Conservation (phyloP, 345 rosid species). For the Pistacia integerrima region DNA sequence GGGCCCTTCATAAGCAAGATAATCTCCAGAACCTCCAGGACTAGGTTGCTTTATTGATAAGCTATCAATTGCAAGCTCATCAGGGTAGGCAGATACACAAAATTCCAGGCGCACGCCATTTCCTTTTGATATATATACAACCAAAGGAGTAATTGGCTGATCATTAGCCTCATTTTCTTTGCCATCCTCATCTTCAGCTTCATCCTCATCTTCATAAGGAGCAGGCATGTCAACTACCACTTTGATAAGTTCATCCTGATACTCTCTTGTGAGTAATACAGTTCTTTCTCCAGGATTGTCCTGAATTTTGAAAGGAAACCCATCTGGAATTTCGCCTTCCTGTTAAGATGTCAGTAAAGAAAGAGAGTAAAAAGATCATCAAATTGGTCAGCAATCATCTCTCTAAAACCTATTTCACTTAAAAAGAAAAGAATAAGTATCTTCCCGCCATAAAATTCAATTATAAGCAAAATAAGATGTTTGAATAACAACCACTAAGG, state of each 20-base stretch:
- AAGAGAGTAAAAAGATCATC: neutral
- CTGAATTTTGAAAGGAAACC: conserved; percentile 54
- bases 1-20: conserved; percentile 69
- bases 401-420: neutral
- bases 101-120: conserved; percentile 49
- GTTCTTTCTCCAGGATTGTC: conserved; percentile 65
- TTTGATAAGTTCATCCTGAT: conserved; percentile 47
- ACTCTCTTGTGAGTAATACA: conserved; percentile 39
- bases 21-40: conserved; percentile 32
- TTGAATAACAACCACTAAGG: neutral
- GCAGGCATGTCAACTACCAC: conserved; percentile 52
- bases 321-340: conserved; percentile 40
- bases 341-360: neutral
- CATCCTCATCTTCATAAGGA: conserved; percentile 16
- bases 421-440: neutral
- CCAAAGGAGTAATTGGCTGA: conserved; percentile 44
- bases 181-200: conserved; percentile 29
- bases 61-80: conserved; percentile 59
- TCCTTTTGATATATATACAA: conserved; percentile 48
- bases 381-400: neutral
- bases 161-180: conserved; percentile 6
- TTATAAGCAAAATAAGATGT: neutral
- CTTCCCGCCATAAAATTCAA: neutral
- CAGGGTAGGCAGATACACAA: conserved; percentile 48
- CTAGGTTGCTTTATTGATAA: conserved; percentile 40